These are phyloP conservation scores for Thermochaetoides dissita DNA, from an alignment of 2,329 filamentous ascomycete species.

Conservation along the genomic window DNA sequence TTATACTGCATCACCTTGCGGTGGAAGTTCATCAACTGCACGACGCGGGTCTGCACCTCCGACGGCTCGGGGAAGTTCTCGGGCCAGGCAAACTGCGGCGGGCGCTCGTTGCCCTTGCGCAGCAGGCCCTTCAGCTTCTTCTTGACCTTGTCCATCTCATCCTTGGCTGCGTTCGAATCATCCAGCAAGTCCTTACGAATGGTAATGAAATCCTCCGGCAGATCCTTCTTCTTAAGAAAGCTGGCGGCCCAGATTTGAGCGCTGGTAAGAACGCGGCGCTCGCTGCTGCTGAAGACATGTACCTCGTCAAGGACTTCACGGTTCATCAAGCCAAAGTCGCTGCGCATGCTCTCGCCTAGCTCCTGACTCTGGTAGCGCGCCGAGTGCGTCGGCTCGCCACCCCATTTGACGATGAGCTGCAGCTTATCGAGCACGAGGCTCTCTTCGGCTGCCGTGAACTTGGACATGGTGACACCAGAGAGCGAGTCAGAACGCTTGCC, in stretches of 20 bases:
- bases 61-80: slow-evolving; percentile 88
- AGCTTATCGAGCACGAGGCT: slow-evolving; percentile 89
- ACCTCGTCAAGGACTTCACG: slow-evolving; percentile 84
- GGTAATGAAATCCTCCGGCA: slow-evolving; percentile 73
- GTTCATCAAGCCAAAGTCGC: slow-evolving; percentile 86
- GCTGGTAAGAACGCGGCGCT: slow-evolving; percentile 85
- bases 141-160: slow-evolving; percentile 99
- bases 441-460: slow-evolving; percentile 86
- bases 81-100: slow-evolving; percentile 96
- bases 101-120: slow-evolving; percentile 82
- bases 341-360: slow-evolving; percentile 87
- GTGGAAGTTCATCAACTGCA: slow-evolving; percentile 96
- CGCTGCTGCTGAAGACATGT: slow-evolving; percentile 88
- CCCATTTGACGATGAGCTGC: slow-evolving; percentile 97
- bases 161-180: slow-evolving; percentile 95
- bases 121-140: slow-evolving; percentile 94
- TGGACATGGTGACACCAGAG: slow-evolving; percentile 79
- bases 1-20: slow-evolving; percentile 91
- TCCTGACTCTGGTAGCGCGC: slow-evolving; percentile 93
- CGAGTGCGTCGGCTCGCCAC: slow-evolving; percentile 92
- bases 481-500: slow-evolving; percentile 67
- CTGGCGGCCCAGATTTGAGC: slow-evolving; percentile 90
- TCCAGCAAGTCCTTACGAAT: slow-evolving; percentile 90
- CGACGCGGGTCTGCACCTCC: slow-evolving; percentile 78
- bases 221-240: slow-evolving; percentile 75